Conservation (phyloP, 2,329 filamentous ascomycete genomes). For the Cladosporium sp. region DNA sequence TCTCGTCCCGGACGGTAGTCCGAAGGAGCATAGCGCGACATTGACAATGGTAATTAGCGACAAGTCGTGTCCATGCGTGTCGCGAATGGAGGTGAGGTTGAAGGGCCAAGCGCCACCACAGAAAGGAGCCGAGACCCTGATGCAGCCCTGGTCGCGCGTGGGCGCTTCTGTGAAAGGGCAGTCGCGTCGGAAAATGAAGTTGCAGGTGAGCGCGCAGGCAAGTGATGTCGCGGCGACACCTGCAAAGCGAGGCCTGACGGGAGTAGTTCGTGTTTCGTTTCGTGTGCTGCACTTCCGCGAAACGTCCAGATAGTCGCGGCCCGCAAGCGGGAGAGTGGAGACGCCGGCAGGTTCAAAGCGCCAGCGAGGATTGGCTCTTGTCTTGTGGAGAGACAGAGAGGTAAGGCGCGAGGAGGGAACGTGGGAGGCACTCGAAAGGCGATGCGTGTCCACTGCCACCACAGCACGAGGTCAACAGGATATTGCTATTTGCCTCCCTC, state of each 20-base stretch:
- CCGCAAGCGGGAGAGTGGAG: background rate
- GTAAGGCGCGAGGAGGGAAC: conserved; percentile 14
- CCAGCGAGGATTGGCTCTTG: conserved; percentile 6
- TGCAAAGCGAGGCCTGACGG: conserved; percentile 16
- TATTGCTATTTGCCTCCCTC: background rate
- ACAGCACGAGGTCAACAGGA: background rate
- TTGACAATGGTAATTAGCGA: conserved; percentile 23
- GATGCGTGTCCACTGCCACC: conserved; percentile 12
- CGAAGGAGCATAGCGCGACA: conserved; percentile 41
- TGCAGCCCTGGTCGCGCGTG: conserved; percentile 15
- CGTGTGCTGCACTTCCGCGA: conserved; percentile 8
- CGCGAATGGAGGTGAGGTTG: conserved; percentile 17
- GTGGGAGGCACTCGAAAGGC: conserved; percentile 4
- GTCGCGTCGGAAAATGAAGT: background rate
- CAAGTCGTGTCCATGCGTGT: conserved; percentile 16
- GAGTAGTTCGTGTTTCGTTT: conserved; percentile 12
- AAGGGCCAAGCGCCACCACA: conserved; percentile 15
- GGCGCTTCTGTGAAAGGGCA: background rate
- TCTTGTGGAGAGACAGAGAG: conserved; percentile 13
- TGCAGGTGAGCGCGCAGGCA: conserved; percentile 12
- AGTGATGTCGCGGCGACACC: conserved; percentile 13
- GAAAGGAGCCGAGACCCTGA: conserved; percentile 19
- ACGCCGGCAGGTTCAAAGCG: conserved; percentile 2
- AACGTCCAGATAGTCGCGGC: conserved; percentile 10
- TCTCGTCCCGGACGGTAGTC: conserved; percentile 56